Base-by-base conservation (phyloP, 2,329 filamentous ascomycete species). In the Elsinoe necatrix region DNA sequence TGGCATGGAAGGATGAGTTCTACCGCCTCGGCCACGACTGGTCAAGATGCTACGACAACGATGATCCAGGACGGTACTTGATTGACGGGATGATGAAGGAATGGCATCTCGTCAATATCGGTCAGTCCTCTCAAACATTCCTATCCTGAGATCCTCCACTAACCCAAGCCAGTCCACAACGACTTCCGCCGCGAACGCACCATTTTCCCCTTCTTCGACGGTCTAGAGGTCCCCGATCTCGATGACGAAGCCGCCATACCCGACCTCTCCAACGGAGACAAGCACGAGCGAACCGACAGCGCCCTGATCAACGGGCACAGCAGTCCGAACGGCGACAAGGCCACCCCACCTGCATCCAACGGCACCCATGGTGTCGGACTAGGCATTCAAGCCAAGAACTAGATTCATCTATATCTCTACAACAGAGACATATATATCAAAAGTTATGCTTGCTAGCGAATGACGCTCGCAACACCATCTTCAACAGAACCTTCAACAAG, bases 1-100 rank as follows among this genome's bases (percentile, higher is more conserved):
- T 98, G 55, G 93, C 93, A 1, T 98, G 93, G 93, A 95, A 95
- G 73, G 93, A 98, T 64, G 93, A 98, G 73, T 95, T 95, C 14
- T 98, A 90, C 77, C 83, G 88, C 60, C 80, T 98, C 8, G 93
- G 93, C 56, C 80, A 86, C 58, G 91, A 98, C 68, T 98, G 93
- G 93, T 88, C 89, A 20, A 88, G 89, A 66, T 98, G 93, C 69
- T 89, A 95, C 68, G 82, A 90, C 35, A 78, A 85, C 59, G 77
- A 77, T 58, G 90, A 84, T 61, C 83, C 87, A 29, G 95, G 88
- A 67, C 82, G 92, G 55, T 80, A 84, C 60, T 73, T 97, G 60
- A 87, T 98, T 62, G 82, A 91, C 63, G 78, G 81, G 55, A 78
- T 97, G 60, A 93, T 96, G 82, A 84, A 92, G 59, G 84, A 83